phyloP scores from a whole-genome alignment of 148 eudicot species.

The Chenopodium formosanum region DNA sequence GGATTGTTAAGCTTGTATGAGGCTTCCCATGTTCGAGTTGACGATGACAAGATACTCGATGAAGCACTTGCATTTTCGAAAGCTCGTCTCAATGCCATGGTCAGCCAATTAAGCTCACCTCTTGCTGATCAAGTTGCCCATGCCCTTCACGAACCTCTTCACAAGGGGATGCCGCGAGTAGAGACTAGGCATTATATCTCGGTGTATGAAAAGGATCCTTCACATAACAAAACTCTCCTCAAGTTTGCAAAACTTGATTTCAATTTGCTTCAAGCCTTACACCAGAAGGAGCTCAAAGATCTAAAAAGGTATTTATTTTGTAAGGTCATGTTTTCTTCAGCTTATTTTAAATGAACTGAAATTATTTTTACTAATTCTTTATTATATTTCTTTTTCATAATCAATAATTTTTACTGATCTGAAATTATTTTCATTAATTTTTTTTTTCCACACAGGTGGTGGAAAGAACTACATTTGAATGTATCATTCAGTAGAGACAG shows the following conservation, averaged over 20 bases:
- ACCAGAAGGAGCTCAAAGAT: slow-evolving; percentile 42
- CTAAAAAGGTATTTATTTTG: neutral
- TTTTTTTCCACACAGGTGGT: slow-evolving; percentile 36
- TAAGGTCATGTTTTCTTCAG: too few species aligned
- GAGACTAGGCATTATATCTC: slow-evolving; percentile 47
- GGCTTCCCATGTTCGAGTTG: slow-evolving; percentile 27
- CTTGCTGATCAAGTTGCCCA: slow-evolving; percentile 34
- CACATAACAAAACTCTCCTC: slow-evolving; percentile 27
- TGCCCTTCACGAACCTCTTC: slow-evolving; percentile 43
- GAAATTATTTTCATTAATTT: too few species aligned
- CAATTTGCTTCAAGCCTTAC: slow-evolving; percentile 43
- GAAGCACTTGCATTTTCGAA: slow-evolving; percentile 32
- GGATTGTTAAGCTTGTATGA: slow-evolving; percentile 43
- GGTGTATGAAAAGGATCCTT: slow-evolving; percentile 33
- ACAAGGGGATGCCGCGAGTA: slow-evolving; percentile 37
- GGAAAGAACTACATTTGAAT: slow-evolving; percentile 32
- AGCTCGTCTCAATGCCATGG: slow-evolving; percentile 26
- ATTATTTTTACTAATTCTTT: too few species aligned
- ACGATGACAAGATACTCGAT: slow-evolving; percentile 33
- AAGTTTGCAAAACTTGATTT: slow-evolving; percentile 52
- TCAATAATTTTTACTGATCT: too few species aligned
- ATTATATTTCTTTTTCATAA: too few species aligned
- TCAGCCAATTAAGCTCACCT: slow-evolving; percentile 11
- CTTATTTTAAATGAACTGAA: too few species aligned
- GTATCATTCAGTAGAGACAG: slow-evolving; percentile 42